These are phyloP conservation scores for Pythium plurisporium DNA, from an alignment of 352 stramenopile genomes.

Conservation along the genomic window DNA sequence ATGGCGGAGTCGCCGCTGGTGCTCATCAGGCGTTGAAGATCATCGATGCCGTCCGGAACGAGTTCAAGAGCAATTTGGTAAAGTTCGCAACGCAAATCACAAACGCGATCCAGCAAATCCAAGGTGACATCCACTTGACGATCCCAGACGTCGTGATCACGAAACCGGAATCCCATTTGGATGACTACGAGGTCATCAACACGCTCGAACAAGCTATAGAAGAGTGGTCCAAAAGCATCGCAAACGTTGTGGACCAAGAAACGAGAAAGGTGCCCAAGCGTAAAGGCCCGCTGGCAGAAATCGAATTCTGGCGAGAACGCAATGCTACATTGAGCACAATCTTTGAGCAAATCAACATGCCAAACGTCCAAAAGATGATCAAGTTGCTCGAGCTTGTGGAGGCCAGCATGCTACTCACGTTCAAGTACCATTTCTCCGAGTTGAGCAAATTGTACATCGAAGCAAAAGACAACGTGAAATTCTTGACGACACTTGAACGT, in stretches of 20 bases:
- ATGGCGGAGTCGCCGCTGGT: constrained; percentile 3
- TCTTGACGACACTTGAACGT: constrained; percentile 93
- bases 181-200: constrained; percentile 85
- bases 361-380: constrained; percentile 94
- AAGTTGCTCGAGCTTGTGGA: constrained; percentile 91
- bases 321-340: constrained; percentile 93
- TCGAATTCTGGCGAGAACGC: constrained; percentile 95
- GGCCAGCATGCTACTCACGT: constrained; percentile 86
- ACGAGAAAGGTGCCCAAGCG: constrained; percentile 80
- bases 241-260: constrained; percentile 89
- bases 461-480: constrained; percentile 96
- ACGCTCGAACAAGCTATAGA: constrained; percentile 90
- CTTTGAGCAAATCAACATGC: constrained; percentile 95
- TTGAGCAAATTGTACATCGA: constrained; percentile 94
- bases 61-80: constrained; percentile 88
- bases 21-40: constrained; percentile 66
- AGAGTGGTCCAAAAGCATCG: constrained; percentile 91
- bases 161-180: constrained; percentile 79
- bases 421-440: constrained; percentile 94
- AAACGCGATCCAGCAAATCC: constrained; percentile 92
- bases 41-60: constrained; percentile 79
- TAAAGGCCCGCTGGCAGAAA: constrained; percentile 91
- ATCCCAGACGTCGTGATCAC: constrained; percentile 91
- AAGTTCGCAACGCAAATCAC: constrained; percentile 93
- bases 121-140: constrained; percentile 91